Evolutionary conservation across 768 basidiomycete species (phyloP).

Genomic region (Russula sp.): DNA sequence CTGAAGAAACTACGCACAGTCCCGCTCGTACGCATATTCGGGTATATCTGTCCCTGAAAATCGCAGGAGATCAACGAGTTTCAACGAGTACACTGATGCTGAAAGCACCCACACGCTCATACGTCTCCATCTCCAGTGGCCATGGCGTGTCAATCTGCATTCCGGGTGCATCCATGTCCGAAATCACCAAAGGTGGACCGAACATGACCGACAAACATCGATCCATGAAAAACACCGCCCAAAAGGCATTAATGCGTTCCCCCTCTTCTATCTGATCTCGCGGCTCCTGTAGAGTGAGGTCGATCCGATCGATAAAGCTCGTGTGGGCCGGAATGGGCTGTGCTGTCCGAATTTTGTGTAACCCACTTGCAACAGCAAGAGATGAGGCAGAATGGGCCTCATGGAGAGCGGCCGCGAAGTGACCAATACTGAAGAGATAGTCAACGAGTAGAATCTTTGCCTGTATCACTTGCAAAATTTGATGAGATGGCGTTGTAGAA

Average conservation of each 20-base stretch:
- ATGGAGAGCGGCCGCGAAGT: slow-evolving; percentile 36
- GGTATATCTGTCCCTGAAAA: slow-evolving; percentile 45
- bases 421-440: slow-evolving; percentile 36
- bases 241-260: slow-evolving; percentile 65
- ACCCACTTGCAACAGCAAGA: slow-evolving; percentile 34
- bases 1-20: slow-evolving; percentile 52
- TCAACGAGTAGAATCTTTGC: slow-evolving; percentile 37
- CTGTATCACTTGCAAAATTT: slow-evolving; percentile 39
- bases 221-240: slow-evolving; percentile 59
- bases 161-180: slow-evolving; percentile 48
- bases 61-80: slow-evolving; percentile 38
- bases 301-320: slow-evolving; percentile 28
- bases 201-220: slow-evolving; percentile 54
- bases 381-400: slow-evolving; percentile 36
- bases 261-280: slow-evolving; percentile 55
- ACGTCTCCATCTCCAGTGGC: slow-evolving; percentile 39
- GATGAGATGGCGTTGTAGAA: slow-evolving; percentile 37
- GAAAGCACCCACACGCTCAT: slow-evolving; percentile 35
- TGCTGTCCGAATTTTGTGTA: slow-evolving; percentile 34
- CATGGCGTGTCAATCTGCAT: slow-evolving; percentile 42
- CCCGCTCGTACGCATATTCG: slow-evolving; percentile 44
- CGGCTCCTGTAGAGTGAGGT: slow-evolving; percentile 39
- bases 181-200: slow-evolving; percentile 52
- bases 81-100: neutral
- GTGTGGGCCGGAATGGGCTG: slow-evolving; percentile 25